These are phyloP conservation scores for Tulasnella calospora DNA, from an alignment of 768 basidiomycete genomes.

Conservation along the genomic window DNA sequence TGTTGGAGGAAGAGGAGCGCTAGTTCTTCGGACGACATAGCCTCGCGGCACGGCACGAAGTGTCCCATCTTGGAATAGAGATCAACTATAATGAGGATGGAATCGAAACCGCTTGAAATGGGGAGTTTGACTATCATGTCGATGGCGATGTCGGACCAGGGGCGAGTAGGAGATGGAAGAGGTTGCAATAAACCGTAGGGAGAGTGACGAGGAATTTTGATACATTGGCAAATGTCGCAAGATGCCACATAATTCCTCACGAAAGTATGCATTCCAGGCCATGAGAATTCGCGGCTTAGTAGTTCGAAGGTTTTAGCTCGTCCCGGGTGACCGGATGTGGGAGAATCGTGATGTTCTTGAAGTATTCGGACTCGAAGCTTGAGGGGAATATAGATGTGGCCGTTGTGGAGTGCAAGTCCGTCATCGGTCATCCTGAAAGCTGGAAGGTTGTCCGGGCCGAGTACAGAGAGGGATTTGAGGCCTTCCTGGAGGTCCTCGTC, in stretches of 20 bases:
- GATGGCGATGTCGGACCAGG: too few species aligned
- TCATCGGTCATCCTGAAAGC: background rate
- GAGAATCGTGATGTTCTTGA: conserved; percentile 38
- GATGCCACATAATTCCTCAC: conserved; percentile 37
- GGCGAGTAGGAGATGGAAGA: too few species aligned
- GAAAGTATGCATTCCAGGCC: too few species aligned
- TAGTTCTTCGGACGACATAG: conserved; percentile 36
- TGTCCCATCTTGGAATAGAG: too few species aligned
- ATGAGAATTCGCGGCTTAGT: too few species aligned
- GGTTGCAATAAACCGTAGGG: too few species aligned
- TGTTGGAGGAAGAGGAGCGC: conserved; percentile 41
- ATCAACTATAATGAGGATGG: too few species aligned
- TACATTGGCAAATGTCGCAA: conserved; percentile 30
- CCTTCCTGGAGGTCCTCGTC: background rate
- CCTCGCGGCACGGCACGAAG: conserved; percentile 38
- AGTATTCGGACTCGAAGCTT: conserved; percentile 31
- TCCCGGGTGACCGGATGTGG: conserved; percentile 44
- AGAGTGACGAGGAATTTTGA: too few species aligned
- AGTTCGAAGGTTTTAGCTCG: too few species aligned
- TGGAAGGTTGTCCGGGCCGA: background rate
- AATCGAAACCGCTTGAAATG: conserved; percentile 27
- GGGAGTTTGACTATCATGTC: too few species aligned
- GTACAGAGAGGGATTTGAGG: background rate
- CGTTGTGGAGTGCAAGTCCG: conserved; percentile 26
- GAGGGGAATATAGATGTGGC: conserved; percentile 36